phyloP scores from a whole-genome alignment of 2,329 filamentous ascomycete species.

The Lecanosticta acicola region DNA sequence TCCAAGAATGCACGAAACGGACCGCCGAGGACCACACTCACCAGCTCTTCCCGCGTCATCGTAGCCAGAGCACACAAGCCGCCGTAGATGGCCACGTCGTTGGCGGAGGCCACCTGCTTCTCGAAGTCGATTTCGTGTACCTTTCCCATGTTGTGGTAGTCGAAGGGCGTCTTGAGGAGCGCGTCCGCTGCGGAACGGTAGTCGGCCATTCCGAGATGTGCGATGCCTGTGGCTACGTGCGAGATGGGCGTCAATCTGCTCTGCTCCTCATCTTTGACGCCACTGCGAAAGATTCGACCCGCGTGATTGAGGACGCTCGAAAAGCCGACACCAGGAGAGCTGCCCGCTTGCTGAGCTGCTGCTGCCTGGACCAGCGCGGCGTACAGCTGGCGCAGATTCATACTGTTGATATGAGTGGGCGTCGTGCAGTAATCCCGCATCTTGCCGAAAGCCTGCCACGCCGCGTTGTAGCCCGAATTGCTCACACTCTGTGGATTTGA shows the following conservation, averaged over 20 bases:
- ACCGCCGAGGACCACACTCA: constrained; percentile 72
- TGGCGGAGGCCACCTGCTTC: constrained; percentile 68
- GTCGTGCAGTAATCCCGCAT: constrained; percentile 91
- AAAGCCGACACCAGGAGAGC: constrained; percentile 38
- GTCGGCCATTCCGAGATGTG: constrained; percentile 51
- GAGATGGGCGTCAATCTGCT: constrained; percentile 60
- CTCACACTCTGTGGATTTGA: constrained; percentile 14
- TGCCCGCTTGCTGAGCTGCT: constrained; percentile 37
- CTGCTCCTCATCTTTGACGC: constrained; percentile 53
- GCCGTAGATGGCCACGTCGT: constrained; percentile 89
- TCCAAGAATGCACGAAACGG: constrained; percentile 83
- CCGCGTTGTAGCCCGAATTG: constrained; percentile 54
- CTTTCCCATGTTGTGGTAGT: constrained; percentile 37
- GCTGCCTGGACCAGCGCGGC: constrained; percentile 74
- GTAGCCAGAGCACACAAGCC: constrained; percentile 84
- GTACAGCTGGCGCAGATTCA: constrained; percentile 71
- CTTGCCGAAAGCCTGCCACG: constrained; percentile 70
- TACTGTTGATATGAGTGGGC: constrained; percentile 74
- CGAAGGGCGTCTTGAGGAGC: constrained; percentile 61
- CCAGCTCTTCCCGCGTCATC: constrained; percentile 73
- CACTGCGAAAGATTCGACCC: constrained; percentile 40
- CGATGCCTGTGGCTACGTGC: constrained; percentile 55
- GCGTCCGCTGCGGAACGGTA: constrained; percentile 63
- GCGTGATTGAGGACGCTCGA: constrained; percentile 55
- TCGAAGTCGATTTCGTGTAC: constrained; percentile 52